phyloP scores from a whole-genome alignment of 352 stramenopile species.

The Phytophthora rubi region DNA sequence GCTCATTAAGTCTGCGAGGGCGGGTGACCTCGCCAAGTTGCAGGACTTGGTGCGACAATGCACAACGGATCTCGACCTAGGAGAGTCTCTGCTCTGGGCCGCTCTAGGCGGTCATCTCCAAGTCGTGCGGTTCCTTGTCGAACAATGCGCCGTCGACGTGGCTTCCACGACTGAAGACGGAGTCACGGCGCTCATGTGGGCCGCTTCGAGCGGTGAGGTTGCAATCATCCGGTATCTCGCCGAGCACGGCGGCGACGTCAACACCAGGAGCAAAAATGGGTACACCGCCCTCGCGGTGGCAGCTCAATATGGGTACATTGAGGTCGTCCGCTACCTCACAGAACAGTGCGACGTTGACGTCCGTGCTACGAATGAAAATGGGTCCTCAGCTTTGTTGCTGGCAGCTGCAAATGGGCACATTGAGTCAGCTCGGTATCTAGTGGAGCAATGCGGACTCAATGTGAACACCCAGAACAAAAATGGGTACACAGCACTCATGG shows the following conservation, averaged over 20 bases:
- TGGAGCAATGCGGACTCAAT: not conserved
- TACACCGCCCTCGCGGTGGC: not conserved
- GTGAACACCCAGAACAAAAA: not conserved
- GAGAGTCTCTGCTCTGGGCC: not conserved
- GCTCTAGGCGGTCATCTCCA: not conserved
- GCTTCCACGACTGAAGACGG: not conserved
- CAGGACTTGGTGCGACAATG: not conserved
- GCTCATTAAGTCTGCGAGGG: not conserved
- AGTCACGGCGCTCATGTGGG: not conserved
- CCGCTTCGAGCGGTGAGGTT: not conserved
- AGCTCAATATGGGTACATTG: not conserved
- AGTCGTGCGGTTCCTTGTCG: not conserved
- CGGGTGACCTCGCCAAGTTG: not conserved
- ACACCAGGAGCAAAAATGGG: not conserved
- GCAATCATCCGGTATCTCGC: not conserved
- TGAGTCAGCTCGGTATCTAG: not conserved
- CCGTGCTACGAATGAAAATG: not conserved
- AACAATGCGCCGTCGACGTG: not conserved
- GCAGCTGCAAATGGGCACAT: not conserved
- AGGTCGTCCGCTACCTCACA: not conserved
- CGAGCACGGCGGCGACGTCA: not conserved
- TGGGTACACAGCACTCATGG: conserved; percentile 2
- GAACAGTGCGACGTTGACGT: not conserved
- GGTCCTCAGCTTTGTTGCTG: not conserved
- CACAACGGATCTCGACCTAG: not conserved